phyloP scores from a whole-genome alignment of 1,284 basidiomycete genomes.

The Tilletia setariae region DNA sequence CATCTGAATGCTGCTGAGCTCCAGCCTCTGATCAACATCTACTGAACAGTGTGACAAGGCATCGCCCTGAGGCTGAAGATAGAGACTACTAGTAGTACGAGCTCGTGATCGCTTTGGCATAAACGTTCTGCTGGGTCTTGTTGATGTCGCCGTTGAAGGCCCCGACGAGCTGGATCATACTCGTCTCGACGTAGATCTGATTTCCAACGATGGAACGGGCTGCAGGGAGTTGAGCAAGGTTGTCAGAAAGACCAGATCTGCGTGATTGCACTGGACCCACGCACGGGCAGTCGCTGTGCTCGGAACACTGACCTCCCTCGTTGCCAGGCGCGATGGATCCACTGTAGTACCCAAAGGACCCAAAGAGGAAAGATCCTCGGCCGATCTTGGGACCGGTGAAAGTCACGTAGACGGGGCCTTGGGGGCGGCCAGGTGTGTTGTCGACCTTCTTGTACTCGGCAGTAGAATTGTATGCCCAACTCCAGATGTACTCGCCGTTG shows the following conservation, averaged over 20 bases:
- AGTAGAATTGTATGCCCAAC: background rate
- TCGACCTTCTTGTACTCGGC: background rate
- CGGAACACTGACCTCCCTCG: background rate
- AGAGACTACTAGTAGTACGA: no score
- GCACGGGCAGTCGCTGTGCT: background rate
- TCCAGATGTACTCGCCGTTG: conserved; percentile 1
- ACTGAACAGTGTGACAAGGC: no score
- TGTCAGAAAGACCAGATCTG: no score
- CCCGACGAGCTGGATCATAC: background rate
- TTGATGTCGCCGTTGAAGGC: conserved; percentile 5
- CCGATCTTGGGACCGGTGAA: conserved; percentile 11
- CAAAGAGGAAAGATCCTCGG: background rate
- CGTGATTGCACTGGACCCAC: background rate
- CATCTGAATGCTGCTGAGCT: no score
- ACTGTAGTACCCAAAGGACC: background rate
- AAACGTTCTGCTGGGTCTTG: no score
- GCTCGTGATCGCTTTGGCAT: no score
- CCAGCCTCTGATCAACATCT: no score
- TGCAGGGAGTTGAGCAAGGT: no score
- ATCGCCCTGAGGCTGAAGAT: no score
- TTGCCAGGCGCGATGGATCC: background rate
- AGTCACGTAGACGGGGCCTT: background rate
- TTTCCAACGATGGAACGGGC: background rate
- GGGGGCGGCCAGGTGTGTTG: background rate
- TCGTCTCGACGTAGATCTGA: background rate